Percentiles rank a stretch among this genome's conserved stretches.
Evolutionary conservation across 306 rosid species (phyloP).

Genomic region (Oxytropis ochrocephala): DNA sequence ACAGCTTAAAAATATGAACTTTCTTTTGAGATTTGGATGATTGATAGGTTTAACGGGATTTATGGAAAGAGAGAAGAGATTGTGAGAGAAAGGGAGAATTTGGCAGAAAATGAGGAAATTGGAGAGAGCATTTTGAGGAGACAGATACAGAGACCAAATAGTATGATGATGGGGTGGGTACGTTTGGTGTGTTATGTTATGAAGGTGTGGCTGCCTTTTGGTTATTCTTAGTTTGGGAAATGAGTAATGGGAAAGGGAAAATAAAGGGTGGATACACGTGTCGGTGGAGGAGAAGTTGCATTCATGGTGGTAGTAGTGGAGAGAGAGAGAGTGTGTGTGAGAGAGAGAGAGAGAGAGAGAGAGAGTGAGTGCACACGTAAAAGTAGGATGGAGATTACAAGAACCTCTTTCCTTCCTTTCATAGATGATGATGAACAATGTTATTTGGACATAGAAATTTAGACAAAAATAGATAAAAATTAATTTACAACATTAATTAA

Average conservation of each 20-base stretch:
- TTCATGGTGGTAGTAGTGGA: not conserved
- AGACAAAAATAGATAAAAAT: no score
- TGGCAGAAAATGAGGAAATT: not conserved
- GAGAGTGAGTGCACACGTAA: no score
- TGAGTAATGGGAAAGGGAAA: not conserved
- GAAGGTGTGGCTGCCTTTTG: no score
- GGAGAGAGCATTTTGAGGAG: not conserved
- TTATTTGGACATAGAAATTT: no score
- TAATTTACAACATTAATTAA: no score
- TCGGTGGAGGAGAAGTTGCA: not conserved
- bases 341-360: not conserved
- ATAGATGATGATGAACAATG: no score
- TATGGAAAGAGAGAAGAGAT: not conserved
- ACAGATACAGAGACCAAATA: not conserved
- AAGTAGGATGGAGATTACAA: no score
- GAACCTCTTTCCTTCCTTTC: not conserved
- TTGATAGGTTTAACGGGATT: not conserved
- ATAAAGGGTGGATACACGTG: conserved; percentile 1
- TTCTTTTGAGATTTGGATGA: not conserved
- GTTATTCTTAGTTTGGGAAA: not conserved
- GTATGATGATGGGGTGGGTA: not conserved
- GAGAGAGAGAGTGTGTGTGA: no score
- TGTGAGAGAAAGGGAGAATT: not conserved
- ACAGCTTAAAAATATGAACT: not conserved
- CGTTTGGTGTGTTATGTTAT: no score